Conservation (phyloP, 768 basidiomycete species). For the Phylloporus scabripes region DNA sequence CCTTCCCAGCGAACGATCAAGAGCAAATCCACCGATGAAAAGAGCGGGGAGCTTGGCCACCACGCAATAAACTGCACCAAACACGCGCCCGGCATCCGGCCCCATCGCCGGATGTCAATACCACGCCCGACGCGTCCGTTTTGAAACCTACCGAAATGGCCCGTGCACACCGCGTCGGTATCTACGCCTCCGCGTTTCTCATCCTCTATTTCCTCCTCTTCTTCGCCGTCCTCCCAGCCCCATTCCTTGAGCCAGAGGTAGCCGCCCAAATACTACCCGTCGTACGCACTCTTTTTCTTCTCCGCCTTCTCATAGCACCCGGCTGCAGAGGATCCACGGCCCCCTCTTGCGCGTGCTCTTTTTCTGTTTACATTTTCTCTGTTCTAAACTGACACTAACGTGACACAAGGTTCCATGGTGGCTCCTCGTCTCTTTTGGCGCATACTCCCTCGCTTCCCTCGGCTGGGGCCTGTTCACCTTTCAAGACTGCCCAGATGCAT, state of each 20-base stretch:
- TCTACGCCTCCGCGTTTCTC: slow-evolving; percentile 38
- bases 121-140: background rate
- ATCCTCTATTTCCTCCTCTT: slow-evolving; percentile 37
- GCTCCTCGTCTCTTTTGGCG: slow-evolving; percentile 73
- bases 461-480: slow-evolving; percentile 72
- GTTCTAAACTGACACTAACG: background rate
- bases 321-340: background rate
- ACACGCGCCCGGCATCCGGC: background rate
- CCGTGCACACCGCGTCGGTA: slow-evolving; percentile 37
- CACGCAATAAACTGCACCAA: background rate
- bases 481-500: slow-evolving; percentile 75
- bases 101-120: background rate
- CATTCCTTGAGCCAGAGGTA: slow-evolving; percentile 9
- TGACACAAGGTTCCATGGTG: slow-evolving; percentile 70
- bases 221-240: slow-evolving; percentile 7
- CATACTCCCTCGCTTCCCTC: slow-evolving; percentile 72
- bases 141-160: background rate
- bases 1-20: background rate
- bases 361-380: background rate
- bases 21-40: no score
- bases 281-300: slow-evolving; percentile 8
- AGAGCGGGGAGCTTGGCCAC: background rate
- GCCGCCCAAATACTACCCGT: slow-evolving; percentile 10
- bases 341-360: background rate
- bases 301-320: background rate